phyloP scores from a whole-genome alignment of 768 basidiomycete genomes.

The Pluteus cervinus region DNA sequence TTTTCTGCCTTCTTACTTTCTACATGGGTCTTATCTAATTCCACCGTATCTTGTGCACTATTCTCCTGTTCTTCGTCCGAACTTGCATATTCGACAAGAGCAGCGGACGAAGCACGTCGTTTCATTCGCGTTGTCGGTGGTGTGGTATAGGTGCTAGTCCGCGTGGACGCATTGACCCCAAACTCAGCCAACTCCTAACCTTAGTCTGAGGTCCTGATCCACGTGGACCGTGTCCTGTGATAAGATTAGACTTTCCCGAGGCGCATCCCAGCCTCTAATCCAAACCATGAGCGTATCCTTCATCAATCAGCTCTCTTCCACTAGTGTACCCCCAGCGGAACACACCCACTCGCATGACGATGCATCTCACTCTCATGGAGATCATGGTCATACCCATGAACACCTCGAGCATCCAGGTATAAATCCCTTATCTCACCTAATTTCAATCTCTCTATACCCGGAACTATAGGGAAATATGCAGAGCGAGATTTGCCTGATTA shows the following conservation, averaged over 20 bases:
- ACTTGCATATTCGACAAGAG: slow-evolving; percentile 43
- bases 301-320: slow-evolving; percentile 57
- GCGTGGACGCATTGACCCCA: slow-evolving; percentile 15
- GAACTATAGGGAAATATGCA: slow-evolving; percentile 70
- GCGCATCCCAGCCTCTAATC: no score
- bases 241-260: no score
- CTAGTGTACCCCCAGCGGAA: slow-evolving; percentile 23
- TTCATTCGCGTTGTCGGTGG: slow-evolving; percentile 24
- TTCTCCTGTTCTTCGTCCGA: slow-evolving; percentile 50
- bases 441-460: slow-evolving; percentile 1
- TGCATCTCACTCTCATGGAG: slow-evolving; percentile 51
- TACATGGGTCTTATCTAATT: no score
- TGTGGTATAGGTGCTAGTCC: neutral
- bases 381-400: slow-evolving; percentile 96
- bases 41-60: no score
- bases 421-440: slow-evolving; percentile 7
- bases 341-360: slow-evolving; percentile 61
- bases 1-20: no score
- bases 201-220: neutral
- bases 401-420: slow-evolving; percentile 84
- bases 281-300: slow-evolving; percentile 70
- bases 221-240: neutral
- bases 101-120: slow-evolving; percentile 17
- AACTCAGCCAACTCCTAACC: slow-evolving; percentile 12
- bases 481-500: slow-evolving; percentile 94